phyloP scores from a whole-genome alignment of 2,329 filamentous ascomycete species.

The Fusarium cicatricum region DNA sequence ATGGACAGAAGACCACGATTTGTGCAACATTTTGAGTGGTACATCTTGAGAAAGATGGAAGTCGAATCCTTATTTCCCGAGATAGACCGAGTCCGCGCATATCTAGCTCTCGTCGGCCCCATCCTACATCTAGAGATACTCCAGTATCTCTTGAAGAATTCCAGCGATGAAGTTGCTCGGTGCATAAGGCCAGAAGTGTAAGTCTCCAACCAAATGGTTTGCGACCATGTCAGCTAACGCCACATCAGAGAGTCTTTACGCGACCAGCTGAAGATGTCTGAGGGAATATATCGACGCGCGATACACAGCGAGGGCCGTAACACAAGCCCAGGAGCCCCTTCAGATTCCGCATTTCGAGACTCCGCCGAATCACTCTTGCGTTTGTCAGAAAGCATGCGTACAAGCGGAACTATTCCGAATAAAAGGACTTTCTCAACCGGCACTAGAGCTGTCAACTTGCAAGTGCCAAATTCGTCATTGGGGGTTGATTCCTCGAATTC shows the following conservation, averaged over 20 bases:
- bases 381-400: background rate
- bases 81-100: background rate
- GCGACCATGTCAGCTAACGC: no score
- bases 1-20: background rate
- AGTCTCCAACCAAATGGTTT: background rate
- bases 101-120: background rate
- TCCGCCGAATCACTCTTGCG: background rate
- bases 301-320: rapidly evolving
- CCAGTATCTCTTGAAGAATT: background rate
- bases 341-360: background rate
- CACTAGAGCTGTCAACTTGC: no score
- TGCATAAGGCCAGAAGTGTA: background rate
- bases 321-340: no score
- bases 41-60: background rate
- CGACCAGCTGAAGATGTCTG: background rate
- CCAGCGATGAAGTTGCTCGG: background rate
- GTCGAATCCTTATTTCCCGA: slow-evolving; percentile 1
- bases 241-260: background rate
- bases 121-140: background rate
- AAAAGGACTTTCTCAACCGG: no score
- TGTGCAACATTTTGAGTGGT: background rate
- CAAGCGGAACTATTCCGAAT: background rate
- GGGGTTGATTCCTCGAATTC: no score
- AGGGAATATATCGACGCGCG: background rate
- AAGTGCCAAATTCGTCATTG: no score